Percentiles rank a stretch among this genome's conserved stretches.
phyloP scores from a whole-genome alignment of 495 filamentous ascomycete species.

The Aspergillus nidulans region DNA sequence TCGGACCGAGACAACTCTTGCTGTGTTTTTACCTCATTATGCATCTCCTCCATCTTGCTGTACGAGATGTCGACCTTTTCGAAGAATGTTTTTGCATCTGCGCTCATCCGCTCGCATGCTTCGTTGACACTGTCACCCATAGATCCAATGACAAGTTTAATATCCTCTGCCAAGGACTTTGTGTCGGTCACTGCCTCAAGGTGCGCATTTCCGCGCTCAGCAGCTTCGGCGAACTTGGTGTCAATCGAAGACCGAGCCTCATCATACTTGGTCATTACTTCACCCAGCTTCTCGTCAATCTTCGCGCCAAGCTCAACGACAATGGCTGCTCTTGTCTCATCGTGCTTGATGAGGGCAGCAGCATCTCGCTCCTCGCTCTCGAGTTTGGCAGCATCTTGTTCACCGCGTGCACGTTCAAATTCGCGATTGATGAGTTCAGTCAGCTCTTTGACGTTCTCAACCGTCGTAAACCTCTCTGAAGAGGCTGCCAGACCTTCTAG shows the following conservation, averaged over 20 bases:
- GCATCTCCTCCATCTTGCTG: constrained; percentile 70
- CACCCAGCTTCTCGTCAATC: constrained; percentile 73
- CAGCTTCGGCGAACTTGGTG: constrained; percentile 62
- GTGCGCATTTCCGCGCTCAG: constrained; percentile 60
- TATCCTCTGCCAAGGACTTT: constrained; percentile 77
- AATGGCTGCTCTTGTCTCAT: constrained; percentile 54
- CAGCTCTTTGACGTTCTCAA: constrained; percentile 70
- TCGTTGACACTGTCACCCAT: constrained; percentile 81
- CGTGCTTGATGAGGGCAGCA: constrained; percentile 62
- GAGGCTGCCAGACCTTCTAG: constrained; percentile 59
- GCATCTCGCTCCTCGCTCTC: constrained; percentile 76
- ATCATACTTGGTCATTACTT: constrained; percentile 76
- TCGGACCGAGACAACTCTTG: constrained; percentile 75
- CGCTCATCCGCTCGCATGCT: constrained; percentile 74
- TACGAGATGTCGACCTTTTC: constrained; percentile 71
- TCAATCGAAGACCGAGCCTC: constrained; percentile 68
- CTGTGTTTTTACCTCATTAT: constrained; percentile 65
- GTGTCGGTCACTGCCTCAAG: constrained; percentile 66
- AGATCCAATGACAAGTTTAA: constrained; percentile 75
- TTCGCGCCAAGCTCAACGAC: constrained; percentile 56
- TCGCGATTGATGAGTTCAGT: constrained; percentile 74
- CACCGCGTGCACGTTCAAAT: constrained; percentile 70
- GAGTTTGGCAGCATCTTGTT: constrained; percentile 62
- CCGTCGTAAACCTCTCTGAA: constrained; percentile 52
- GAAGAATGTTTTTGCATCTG: constrained; percentile 80